A percentile compares a stretch with the other conserved stretches of the same genome.
These are phyloP conservation scores for Penicillium sp. DNA, from an alignment of 2,329 filamentous ascomycete species.

Conservation along the genomic window DNA sequence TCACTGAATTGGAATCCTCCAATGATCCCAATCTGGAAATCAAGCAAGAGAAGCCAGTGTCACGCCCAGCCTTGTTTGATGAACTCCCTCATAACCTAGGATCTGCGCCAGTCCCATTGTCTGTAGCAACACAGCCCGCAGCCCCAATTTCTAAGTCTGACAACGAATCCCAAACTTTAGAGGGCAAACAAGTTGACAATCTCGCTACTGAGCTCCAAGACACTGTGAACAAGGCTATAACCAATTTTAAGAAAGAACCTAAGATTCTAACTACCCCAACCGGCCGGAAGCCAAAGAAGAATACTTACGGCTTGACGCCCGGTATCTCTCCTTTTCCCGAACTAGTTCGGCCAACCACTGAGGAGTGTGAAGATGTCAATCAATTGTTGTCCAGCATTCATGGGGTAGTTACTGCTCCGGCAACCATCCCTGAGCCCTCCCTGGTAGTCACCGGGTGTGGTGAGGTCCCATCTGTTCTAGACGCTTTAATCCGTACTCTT, in stretches of 20 bases:
- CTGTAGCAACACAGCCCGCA: neutral
- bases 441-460: constrained; percentile 69
- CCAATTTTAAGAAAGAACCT: constrained; percentile 5
- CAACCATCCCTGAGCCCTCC: constrained; percentile 67
- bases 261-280: constrained; percentile 1
- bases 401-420: constrained; percentile 62
- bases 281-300: constrained; percentile 19
- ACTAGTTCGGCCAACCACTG: constrained; percentile 61
- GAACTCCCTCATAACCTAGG: constrained; percentile 60
- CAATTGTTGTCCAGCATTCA: constrained; percentile 64
- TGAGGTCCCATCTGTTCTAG: constrained; percentile 63
- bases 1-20: neutral
- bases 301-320: constrained; percentile 54
- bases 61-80: constrained; percentile 24
- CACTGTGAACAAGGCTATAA: constrained; percentile 21
- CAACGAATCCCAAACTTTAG: constrained; percentile 11
- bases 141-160: neutral
- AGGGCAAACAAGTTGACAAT: constrained; percentile 3
- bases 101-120: constrained; percentile 16
- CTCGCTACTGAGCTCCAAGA: constrained; percentile 13
- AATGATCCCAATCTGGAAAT: neutral
- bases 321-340: constrained; percentile 65
- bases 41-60: constrained; percentile 9
- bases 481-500: constrained; percentile 61
- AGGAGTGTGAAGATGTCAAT: constrained; percentile 69